Conservation (phyloP, 441 rosid genomes). For the Hypseocharis bilobata region DNA sequence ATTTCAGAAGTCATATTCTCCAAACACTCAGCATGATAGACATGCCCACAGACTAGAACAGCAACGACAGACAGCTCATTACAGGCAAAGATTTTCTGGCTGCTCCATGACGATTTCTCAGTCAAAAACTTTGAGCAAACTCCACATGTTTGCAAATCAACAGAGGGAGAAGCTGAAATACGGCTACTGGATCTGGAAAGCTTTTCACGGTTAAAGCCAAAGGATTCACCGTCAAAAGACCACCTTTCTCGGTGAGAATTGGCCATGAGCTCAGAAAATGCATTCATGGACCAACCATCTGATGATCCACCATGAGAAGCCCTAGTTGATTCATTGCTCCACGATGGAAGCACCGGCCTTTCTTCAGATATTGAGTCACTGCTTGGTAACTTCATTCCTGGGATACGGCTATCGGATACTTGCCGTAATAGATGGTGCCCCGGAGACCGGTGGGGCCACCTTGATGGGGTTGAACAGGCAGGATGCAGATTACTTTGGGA, state of each 20-base stretch:
- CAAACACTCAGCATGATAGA: conserved; percentile 92
- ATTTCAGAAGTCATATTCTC: conserved; percentile 74
- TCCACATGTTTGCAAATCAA: conserved; percentile 65
- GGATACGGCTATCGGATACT: conserved; percentile 36
- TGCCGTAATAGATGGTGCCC: conserved; percentile 32
- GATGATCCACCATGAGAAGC: conserved; percentile 61
- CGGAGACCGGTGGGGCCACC: conserved; percentile 36
- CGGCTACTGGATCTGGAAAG: conserved; percentile 37
- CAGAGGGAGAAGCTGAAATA: conserved; percentile 35
- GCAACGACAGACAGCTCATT: conserved; percentile 67
- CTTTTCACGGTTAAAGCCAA: conserved; percentile 41
- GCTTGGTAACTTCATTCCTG: conserved; percentile 43
- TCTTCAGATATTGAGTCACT: conserved; percentile 46
- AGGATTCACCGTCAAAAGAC: conserved; percentile 50
- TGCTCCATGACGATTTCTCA: conserved; percentile 68
- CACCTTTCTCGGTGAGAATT: conserved; percentile 51
- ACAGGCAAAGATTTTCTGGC: conserved; percentile 54
- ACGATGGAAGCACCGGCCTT: conserved; percentile 37
- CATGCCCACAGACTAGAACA: conserved; percentile 78
- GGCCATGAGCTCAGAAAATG: conserved; percentile 74
- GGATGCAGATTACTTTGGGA: conserved; percentile 45
- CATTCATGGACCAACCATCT: conserved; percentile 73
- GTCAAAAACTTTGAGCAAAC: conserved; percentile 73
- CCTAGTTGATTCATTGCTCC: conserved; percentile 44
- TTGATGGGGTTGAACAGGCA: conserved; percentile 36